Evolutionary conservation across 495 filamentous ascomycete genomes (phyloP).

Genomic region (Aspergillus homomorphus): DNA sequence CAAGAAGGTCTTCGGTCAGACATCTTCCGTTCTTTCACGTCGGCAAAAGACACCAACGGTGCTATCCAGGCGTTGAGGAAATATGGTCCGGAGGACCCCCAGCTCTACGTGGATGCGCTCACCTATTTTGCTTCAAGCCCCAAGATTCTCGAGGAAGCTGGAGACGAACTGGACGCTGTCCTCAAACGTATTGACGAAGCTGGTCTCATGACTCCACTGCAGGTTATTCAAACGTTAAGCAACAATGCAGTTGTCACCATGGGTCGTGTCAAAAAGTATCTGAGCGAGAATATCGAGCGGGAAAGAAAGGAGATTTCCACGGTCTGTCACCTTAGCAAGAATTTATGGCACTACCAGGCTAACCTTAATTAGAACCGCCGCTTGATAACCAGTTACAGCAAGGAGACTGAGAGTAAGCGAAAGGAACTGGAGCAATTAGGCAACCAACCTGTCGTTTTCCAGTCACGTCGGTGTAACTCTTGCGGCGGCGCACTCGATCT

Average conservation of each 20-base stretch:
- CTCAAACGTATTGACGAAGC: slow-evolving; percentile 84
- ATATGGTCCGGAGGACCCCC: slow-evolving; percentile 88
- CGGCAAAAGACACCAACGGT: slow-evolving; percentile 85
- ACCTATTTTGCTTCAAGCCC: slow-evolving; percentile 89
- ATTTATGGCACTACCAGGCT: slow-evolving; percentile 6
- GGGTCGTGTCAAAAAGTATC: slow-evolving; percentile 93
- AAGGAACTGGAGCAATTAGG: slow-evolving; percentile 73
- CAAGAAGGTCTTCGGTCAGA: slow-evolving; percentile 89
- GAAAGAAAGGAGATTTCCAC: slow-evolving; percentile 80
- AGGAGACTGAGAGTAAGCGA: slow-evolving; percentile 76
- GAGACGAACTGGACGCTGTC: slow-evolving; percentile 72
- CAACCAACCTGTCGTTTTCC: slow-evolving; percentile 82
- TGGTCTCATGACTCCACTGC: slow-evolving; percentile 90
- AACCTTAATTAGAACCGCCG: slow-evolving; percentile 62
- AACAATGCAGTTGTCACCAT: slow-evolving; percentile 87
- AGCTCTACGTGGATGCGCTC: slow-evolving; percentile 88
- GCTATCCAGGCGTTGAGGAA: slow-evolving; percentile 85
- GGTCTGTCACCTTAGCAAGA: slow-evolving; percentile 32
- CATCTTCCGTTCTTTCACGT: slow-evolving; percentile 95
- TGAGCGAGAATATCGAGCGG: slow-evolving; percentile 80
- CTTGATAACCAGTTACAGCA: slow-evolving; percentile 78
- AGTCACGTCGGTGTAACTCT: slow-evolving; percentile 78
- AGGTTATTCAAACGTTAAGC: slow-evolving; percentile 91
- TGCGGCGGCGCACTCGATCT: slow-evolving; percentile 75
- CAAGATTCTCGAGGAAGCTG: slow-evolving; percentile 78